Conservation (phyloP, 2,329 filamentous ascomycete species). For the Ilyonectria destructans region DNA sequence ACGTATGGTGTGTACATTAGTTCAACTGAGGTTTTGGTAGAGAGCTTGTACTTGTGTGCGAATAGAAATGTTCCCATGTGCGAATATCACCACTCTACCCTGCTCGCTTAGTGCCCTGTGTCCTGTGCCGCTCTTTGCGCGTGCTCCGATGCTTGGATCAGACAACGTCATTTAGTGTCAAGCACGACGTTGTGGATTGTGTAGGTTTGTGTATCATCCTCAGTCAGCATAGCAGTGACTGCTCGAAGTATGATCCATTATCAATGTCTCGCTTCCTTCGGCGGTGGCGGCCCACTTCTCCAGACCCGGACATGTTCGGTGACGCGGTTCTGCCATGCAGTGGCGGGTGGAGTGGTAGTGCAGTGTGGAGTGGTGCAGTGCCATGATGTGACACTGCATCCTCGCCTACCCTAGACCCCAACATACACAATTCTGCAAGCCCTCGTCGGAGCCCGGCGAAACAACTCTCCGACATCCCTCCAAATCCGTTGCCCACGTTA, state of each 20-base stretch:
- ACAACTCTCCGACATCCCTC: constrained; percentile 36
- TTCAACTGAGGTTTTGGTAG: too few relatives aligned
- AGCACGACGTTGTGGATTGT: background rate
- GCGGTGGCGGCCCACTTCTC: too few relatives aligned
- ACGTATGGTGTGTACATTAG: too few relatives aligned
- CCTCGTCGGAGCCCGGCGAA: constrained; percentile 38
- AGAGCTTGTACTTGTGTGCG: too few relatives aligned
- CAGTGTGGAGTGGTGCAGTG: too few relatives aligned
- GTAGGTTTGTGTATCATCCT: background rate
- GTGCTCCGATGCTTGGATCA: constrained; percentile 39
- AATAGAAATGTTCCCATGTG: too few relatives aligned
- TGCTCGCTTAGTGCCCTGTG: constrained; percentile 41
- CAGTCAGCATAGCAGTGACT: too few relatives aligned
- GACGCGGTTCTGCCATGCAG: too few relatives aligned
- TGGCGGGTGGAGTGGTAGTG: too few relatives aligned
- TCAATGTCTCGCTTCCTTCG: too few relatives aligned
- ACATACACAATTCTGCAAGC: background rate
- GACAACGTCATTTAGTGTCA: constrained; percentile 47
- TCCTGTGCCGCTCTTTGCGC: constrained; percentile 40
- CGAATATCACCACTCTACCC: constrained; percentile 7
- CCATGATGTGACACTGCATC: too few relatives aligned
- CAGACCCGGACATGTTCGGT: too few relatives aligned
- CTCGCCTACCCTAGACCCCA: constrained; percentile 38
- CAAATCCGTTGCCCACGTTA: constrained; percentile 30
- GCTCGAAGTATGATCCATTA: background rate